Evolutionary conservation across 345 rosid species (phyloP), one percentile per base, ranked within the genome.

Genomic region (Salix udensis): DNA sequence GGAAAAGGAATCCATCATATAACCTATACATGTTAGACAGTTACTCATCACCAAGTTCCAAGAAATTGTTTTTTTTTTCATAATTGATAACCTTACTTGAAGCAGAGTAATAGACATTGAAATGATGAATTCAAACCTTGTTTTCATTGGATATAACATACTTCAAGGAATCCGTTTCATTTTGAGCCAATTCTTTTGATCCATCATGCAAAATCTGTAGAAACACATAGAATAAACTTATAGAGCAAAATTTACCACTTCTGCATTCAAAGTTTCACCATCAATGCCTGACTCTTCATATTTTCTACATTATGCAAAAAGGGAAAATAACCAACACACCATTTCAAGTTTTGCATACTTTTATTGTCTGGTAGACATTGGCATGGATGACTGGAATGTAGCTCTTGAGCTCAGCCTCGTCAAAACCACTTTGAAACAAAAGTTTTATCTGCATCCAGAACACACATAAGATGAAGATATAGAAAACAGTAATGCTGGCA

Each of bases 331-430:
- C 90, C 81, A 76, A 91, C 94, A 93, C 91, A 90, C 90, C 90
- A 87, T 83, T 82, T 79, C 86, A 84, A 82, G 88, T 86, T 81
- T 84, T 91, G 91, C 97, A 76, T 94, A 96, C 99, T 91, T 96
- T 96, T 88, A 96, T 91, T 83, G 97, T 92, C 91, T 96, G 99
- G 85, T 89, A 96, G 66, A 94, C 88, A 84, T 96, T 96, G 86
- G 97, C 99, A 81, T 96, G 97, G 76, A 94, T 90, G 88, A 96
- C 97, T 30, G 98, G 82, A 75, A 88, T 87, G 80, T 94, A 96
- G 86, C 91, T 94, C 90, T 86, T 92, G 74, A 92, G 87, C 76
- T 96, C 99, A 13, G 84, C 80, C 76, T 93, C 99, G 64, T 92
- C 98, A 70, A 93, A 96, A 19, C 99, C 99, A 74, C 96, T 96